Percentiles rank a stretch among this genome's conserved stretches.
phyloP scores from a whole-genome alignment of 176 grass and related monocot species.

The Oryza glumipatula region DNA sequence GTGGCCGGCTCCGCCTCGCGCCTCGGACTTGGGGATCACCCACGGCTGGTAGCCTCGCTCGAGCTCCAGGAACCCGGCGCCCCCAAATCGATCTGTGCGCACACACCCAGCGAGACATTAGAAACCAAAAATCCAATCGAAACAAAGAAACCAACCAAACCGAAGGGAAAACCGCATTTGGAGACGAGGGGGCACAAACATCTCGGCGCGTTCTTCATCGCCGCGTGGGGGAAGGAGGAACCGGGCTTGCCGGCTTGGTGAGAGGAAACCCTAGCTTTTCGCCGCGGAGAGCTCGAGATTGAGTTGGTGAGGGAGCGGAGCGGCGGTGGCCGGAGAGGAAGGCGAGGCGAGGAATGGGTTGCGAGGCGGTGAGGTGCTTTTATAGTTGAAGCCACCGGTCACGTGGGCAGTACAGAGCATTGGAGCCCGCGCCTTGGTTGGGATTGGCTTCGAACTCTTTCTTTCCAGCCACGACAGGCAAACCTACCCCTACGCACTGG shows the following conservation, averaged over 20 bases:
- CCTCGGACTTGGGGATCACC: slow-evolving; percentile 21
- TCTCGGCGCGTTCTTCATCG: neutral
- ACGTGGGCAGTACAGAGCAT: neutral
- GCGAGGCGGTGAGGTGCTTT: neutral
- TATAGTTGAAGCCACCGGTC: slow-evolving; percentile 21
- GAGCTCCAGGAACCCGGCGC: neutral
- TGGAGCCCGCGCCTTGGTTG: neutral
- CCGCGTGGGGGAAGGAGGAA: slow-evolving; percentile 8
- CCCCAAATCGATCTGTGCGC: slow-evolving; percentile 15
- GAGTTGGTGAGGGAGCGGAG: neutral
- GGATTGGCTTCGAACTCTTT: slow-evolving; percentile 9
- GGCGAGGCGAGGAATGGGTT: neutral
- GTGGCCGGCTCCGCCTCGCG: slow-evolving; percentile 6
- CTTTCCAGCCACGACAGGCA: neutral
- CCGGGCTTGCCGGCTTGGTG: neutral
- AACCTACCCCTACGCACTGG: neutral
- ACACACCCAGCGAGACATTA: neutral
- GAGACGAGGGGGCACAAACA: neutral
- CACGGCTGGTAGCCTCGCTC: slow-evolving; percentile 18
- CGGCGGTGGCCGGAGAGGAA: slow-evolving; percentile 12
- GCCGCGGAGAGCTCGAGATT: neutral
- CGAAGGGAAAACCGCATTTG: neutral
- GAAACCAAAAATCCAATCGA: neutral
- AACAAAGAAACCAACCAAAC: neutral
- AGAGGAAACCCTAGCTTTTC: slow-evolving; percentile 20